Percentiles rank a stretch among this genome's conserved stretches.
phyloP scores from a whole-genome alignment of 1,284 basidiomycete genomes.

The Pterulicium gracile region DNA sequence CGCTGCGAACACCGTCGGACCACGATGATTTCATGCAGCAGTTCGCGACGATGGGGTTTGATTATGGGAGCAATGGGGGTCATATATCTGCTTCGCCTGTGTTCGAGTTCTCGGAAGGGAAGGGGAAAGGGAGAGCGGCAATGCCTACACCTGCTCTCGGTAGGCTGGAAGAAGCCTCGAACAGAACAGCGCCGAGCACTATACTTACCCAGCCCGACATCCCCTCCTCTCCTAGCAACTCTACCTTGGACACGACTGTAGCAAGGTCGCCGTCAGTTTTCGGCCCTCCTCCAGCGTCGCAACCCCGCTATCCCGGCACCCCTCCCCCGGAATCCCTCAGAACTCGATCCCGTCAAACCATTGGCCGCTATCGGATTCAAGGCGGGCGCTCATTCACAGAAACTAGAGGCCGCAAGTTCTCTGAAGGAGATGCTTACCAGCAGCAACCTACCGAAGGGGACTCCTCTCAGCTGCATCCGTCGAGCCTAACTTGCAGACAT shows the following conservation, averaged over 20 bases:
- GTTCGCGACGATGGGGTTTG: neutral
- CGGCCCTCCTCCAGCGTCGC: neutral
- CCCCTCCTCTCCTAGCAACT: neutral
- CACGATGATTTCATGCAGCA: slow-evolving; percentile 8
- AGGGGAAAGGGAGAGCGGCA: slow-evolving; percentile 50
- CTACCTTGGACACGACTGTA: neutral
- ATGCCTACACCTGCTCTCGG: slow-evolving; percentile 50
- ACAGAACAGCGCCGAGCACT: neutral
- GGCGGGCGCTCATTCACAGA: too few relatives aligned
- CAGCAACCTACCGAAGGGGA: neutral
- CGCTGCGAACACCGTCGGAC: slow-evolving; percentile 18
- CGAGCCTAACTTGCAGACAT: slow-evolving; percentile 22
- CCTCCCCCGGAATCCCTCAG: neutral
- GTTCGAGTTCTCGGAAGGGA: slow-evolving; percentile 22
- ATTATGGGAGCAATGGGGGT: slow-evolving; percentile 7
- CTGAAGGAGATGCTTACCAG: neutral
- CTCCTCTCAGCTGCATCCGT: neutral
- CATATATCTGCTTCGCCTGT: slow-evolving; percentile 13
- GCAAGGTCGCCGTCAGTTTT: neutral
- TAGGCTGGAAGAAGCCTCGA: neutral
- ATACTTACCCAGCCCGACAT: neutral
- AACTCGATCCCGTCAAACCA: neutral
- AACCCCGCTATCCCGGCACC: neutral
- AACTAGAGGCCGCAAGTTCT: too few relatives aligned
- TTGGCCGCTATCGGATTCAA: neutral